These are phyloP conservation scores for Trypethelium eluteriae DNA, from an alignment of 495 filamentous ascomycete genomes.

Conservation along the genomic window DNA sequence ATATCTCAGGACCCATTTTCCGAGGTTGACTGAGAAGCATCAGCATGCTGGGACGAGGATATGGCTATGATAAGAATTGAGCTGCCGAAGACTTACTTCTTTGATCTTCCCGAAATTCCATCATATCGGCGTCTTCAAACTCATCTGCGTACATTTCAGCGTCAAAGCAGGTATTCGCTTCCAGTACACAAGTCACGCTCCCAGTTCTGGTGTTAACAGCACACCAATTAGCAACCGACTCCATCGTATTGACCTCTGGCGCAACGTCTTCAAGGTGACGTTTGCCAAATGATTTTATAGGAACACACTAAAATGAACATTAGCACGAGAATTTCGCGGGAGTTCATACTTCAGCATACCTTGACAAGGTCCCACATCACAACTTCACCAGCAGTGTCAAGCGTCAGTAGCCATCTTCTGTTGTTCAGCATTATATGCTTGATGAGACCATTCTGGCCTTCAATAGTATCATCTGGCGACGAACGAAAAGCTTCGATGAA, in stretches of 20 bases:
- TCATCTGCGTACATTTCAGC: conserved; percentile 96
- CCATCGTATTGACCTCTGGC: conserved; percentile 75
- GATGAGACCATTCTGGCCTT: conserved; percentile 90
- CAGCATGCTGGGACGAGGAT: conserved; percentile 18
- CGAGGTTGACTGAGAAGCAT: conserved; percentile 68
- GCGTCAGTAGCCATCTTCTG: conserved; percentile 73
- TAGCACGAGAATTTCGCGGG: conserved; percentile 9
- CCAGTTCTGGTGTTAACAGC: conserved; percentile 89
- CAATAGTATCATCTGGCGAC: conserved; percentile 75
- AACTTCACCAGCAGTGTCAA: conserved; percentile 96
- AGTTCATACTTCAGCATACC: conserved; percentile 40
- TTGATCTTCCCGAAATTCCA: conserved; percentile 87
- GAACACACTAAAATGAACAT: conserved; percentile 55
- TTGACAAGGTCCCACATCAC: conserved; percentile 87
- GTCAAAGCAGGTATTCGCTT: conserved; percentile 95
- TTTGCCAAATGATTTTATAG: conserved; percentile 83
- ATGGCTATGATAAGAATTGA: neutral
- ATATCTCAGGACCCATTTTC: conserved; percentile 93
- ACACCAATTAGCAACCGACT: conserved; percentile 91
- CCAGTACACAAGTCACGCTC: conserved; percentile 77
- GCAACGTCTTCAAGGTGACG: conserved; percentile 87
- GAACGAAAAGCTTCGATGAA: conserved; percentile 19
- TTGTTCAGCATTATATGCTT: conserved; percentile 92
- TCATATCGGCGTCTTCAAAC: conserved; percentile 57
- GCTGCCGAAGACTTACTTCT: conserved; percentile 56